Evolutionary conservation across 208 protist species (phyloP).

Genomic region (Trypanosomatidae sp.): DNA sequence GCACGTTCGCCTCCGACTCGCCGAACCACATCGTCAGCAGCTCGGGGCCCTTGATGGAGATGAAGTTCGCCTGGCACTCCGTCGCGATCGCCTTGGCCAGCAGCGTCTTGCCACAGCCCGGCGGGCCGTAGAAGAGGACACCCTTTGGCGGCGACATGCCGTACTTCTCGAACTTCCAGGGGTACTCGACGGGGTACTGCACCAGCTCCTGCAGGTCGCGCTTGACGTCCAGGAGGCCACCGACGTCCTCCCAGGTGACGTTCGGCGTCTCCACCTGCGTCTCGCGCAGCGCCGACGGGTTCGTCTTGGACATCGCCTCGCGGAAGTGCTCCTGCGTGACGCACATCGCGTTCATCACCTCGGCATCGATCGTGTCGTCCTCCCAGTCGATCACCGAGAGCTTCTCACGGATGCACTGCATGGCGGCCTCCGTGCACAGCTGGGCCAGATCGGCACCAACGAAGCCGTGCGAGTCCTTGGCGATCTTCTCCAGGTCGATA

Average conservation of each 20-base stretch:
- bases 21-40: conserved; percentile 99
- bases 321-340: conserved; percentile 99
- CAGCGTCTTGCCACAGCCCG: conserved; percentile 99
- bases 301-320: conserved; percentile 94
- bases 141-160: conserved; percentile 99
- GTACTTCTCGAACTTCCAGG: conserved; percentile 99
- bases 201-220: conserved; percentile 99
- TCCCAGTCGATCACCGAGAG: conserved; percentile 99
- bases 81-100: conserved; percentile 98
- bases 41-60: conserved; percentile 99
- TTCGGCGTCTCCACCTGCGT: conserved; percentile 99
- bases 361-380: conserved; percentile 99
- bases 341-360: conserved; percentile 97
- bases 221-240: conserved; percentile 98
- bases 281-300: conserved; percentile 99
- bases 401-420: conserved; percentile 99
- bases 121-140: conserved; percentile 98
- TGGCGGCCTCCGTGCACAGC: conserved; percentile 99
- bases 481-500: conserved; percentile 98
- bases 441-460: conserved; percentile 99
- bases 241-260: conserved; percentile 99
- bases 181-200: conserved; percentile 99
- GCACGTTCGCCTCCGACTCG: conserved; percentile 99
- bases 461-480: conserved; percentile 98
- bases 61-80: conserved; percentile 99